Conservation (phyloP, 768 basidiomycete genomes). For the Suillus americanus region DNA sequence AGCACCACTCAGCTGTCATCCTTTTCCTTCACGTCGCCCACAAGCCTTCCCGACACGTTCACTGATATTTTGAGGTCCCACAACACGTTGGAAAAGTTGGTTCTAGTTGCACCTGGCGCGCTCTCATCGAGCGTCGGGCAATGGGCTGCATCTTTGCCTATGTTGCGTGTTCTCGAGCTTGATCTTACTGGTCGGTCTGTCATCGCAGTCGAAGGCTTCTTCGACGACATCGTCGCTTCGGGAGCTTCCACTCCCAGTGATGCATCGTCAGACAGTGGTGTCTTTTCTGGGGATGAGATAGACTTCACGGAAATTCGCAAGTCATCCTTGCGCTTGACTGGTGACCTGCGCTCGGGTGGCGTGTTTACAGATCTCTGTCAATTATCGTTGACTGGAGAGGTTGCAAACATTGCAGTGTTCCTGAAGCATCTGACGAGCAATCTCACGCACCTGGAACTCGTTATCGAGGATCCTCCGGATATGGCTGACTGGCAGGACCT, state of each 20-base stretch:
- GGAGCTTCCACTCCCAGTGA: slow-evolving; percentile 73
- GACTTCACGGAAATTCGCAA: slow-evolving; percentile 78
- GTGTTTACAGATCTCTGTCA: slow-evolving; percentile 59
- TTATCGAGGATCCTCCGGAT: slow-evolving; percentile 79
- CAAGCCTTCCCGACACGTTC: slow-evolving; percentile 68
- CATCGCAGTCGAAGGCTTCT: slow-evolving; percentile 78
- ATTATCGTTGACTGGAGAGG: slow-evolving; percentile 69
- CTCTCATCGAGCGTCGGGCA: slow-evolving; percentile 67
- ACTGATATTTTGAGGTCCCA: slow-evolving; percentile 64
- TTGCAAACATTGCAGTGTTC: slow-evolving; percentile 69
- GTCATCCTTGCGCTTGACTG: slow-evolving; percentile 63
- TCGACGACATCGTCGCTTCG: slow-evolving; percentile 66
- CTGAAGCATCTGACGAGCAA: slow-evolving; percentile 65
- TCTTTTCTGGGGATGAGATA: slow-evolving; percentile 75
- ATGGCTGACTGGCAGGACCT: slow-evolving; percentile 76
- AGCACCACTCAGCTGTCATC: slow-evolving; percentile 61
- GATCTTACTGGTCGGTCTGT: slow-evolving; percentile 69
- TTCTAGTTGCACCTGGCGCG: slow-evolving; percentile 74
- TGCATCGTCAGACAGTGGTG: slow-evolving; percentile 70
- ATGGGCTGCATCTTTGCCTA: slow-evolving; percentile 67
- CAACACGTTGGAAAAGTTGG: slow-evolving; percentile 56
- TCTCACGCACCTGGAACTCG: slow-evolving; percentile 68
- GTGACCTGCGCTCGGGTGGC: slow-evolving; percentile 53
- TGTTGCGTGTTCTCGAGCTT: slow-evolving; percentile 62
- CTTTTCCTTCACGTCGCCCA: slow-evolving; percentile 70